Percentiles rank a stretch among this genome's conserved stretches.
These are phyloP conservation scores for Monosiga brevicollis DNA, from an alignment of 78 protist species.

Conservation along the genomic window DNA sequence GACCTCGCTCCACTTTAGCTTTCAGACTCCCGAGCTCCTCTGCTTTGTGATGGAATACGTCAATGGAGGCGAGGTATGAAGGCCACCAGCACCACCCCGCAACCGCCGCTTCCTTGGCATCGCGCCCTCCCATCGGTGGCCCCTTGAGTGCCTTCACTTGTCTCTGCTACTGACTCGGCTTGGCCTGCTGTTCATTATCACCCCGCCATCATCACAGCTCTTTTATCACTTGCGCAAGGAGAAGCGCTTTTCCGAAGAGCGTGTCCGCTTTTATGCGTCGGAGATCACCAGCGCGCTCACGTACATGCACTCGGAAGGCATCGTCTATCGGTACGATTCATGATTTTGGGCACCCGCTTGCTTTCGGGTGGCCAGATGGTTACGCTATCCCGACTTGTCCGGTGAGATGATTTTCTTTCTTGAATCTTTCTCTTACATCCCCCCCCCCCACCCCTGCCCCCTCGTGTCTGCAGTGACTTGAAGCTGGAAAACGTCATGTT, in stretches of 20 bases:
- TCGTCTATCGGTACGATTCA: conserved; percentile 61
- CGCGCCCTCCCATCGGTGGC: not conserved
- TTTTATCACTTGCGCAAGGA: conserved; percentile 60
- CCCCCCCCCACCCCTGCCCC: not conserved
- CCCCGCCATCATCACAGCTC: conserved; percentile 11
- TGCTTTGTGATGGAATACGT: conserved; percentile 51
- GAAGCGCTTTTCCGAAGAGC: conserved; percentile 38
- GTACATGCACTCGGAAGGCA: conserved; percentile 65
- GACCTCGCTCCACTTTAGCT: conserved; percentile 55
- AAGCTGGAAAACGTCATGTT: conserved; percentile 84
- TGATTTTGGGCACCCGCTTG: conserved; percentile 23
- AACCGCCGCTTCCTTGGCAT: not conserved
- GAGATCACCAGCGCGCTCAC: conserved; percentile 73
- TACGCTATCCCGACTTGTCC: no score
- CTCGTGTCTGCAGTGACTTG: conserved; percentile 26
- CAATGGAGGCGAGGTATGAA: conserved; percentile 61
- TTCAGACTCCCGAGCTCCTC: conserved; percentile 39
- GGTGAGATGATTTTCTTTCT: no score
- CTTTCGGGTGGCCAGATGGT: no score
- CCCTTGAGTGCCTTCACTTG: not conserved
- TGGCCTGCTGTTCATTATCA: not conserved
- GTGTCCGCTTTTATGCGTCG: conserved; percentile 67
- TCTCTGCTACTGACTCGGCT: not conserved
- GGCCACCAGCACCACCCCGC: not conserved
- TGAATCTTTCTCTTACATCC: no score